Evolutionary conservation across 805 yeast genomes (phyloP).

Genomic region (Wickerhamiella azyma): DNA sequence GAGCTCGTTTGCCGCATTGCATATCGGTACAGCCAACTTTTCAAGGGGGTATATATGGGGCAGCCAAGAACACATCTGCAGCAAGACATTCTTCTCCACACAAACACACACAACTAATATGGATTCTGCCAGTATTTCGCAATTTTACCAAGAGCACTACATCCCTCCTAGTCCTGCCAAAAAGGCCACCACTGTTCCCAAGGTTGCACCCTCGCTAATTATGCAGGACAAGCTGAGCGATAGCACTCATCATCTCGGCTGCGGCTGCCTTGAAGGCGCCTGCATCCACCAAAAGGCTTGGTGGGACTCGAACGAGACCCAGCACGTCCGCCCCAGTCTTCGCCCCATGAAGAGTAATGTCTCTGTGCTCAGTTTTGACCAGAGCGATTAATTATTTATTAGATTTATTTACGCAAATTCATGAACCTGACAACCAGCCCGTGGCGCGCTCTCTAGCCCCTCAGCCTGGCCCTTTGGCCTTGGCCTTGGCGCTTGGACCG

Average conservation of each 20-base stretch:
- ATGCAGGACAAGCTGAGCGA: conserved; percentile 45
- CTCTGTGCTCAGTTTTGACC: conserved; percentile 11
- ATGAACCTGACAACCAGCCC: no score
- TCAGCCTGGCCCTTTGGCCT: no score
- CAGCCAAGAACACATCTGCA: background rate
- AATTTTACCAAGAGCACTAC: conserved; percentile 32
- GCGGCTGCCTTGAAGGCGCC: conserved; percentile 31
- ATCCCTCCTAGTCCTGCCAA: conserved; percentile 30
- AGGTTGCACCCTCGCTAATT: conserved; percentile 43
- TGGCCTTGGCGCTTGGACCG: no score
- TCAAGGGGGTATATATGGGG: background rate
- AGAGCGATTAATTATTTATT: conserved; percentile 8
- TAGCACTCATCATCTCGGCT: conserved; percentile 30
- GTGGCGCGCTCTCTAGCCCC: no score
- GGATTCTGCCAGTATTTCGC: conserved; percentile 32
- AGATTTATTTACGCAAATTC: background rate
- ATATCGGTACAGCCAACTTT: conserved; percentile 2
- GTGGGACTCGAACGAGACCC: conserved; percentile 23
- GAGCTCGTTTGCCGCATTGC: background rate
- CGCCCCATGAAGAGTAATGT: conserved; percentile 16
- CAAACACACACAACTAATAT: conserved; percentile 20
- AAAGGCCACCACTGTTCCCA: conserved; percentile 28
- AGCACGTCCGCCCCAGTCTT: conserved; percentile 19
- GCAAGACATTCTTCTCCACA: background rate
- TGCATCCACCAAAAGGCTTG: conserved; percentile 29